Base-by-base conservation (phyloP, 345 rosid species). In the Corchorus capsularis region DNA sequence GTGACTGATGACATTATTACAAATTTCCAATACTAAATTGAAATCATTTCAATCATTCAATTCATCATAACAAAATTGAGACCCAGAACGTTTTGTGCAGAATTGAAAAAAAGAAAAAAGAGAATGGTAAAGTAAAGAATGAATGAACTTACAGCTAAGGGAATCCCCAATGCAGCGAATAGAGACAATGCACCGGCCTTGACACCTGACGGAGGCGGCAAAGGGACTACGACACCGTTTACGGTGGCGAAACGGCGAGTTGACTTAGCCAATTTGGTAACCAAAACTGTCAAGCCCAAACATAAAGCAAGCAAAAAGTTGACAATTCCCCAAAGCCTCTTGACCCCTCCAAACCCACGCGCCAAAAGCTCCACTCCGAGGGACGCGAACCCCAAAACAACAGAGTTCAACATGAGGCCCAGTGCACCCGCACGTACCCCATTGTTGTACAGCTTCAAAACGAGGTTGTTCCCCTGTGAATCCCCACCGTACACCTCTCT, bases 401-500 rank as follows among this genome's bases (percentile, higher is more conserved):
- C 86, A 2, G 98, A 89, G 81, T 94, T 88, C 1, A 91, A 79
- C 94, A 94, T 79, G 73, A 94, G 84, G 3, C 98, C 98, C 77
- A 93, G 74, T 14, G 98, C 86, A 11, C 98, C 98, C 1, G 92
- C 88, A 27, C 89, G 84, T 6, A 94, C 97, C 1, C 98, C 98
- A 4, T 57, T 80, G 56, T 87, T 86, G 74, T 93, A 94, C 61
- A 89, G 20, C 52, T 75, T 53, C 63, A 75, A 66, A 4, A 22
- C 73, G 13, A 52, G 37, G 4, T 71, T 72, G 0, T 34, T 34
- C 3, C 91, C 91, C 9, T 71, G 74, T 0, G 93, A 79, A 74
- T 78, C 63, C 1, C 98, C 98, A 1, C 98, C 98, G 88, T 87
- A 94, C 63, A 94, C 94, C 74, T 94, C 95, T 34, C 92, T 81